Base-by-base conservation (phyloP, 176 grass and related monocot genomes). In the Aegilops speltoides region DNA sequence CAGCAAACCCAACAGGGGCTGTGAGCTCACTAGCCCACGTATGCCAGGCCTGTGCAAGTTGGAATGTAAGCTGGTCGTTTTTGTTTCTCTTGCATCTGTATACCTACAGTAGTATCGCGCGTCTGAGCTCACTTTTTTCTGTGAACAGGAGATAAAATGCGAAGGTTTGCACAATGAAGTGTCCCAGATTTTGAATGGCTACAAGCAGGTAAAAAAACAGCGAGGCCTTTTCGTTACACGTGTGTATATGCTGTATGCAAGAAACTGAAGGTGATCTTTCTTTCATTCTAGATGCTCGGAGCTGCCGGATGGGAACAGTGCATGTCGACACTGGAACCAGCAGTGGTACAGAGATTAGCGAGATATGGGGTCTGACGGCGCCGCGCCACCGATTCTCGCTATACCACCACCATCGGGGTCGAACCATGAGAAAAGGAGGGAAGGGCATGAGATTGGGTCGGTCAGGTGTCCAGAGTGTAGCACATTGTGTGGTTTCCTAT, bases 21-120 rank as follows among this genome's bases (percentile, higher is more conserved):
- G 82, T 91, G 60, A 85, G 82, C 76, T 98, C 94, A 16, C 85
- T 98, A 54, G 90, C 70, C 68, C 80, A 91, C 76, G 84, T 98
- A 37, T 96, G 94, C 87, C 89, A 88, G 86, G 97, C 97, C 80
- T 88, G 89, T 81, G 97, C 97, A 32, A 98, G 97, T 81, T 98
- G 97, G 97, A 89, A 86, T 67, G 97, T 96, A 87, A 91, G 93
- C 69, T 86, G 11, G 23, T 5, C 22, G 40, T 79, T 86, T 45
- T 2, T 56, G 1, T 12, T 85, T 43, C 7, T 54, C 1, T 37
- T 52, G 26, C 10, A 80, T 84, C 59, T 38, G 20, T 24, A 66
- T 68, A 20, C 37, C 6, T 9, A 14, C 5, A 19, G 22, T n/a
- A 73, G 23, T 68, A 13, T 60, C 29, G 24, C 31, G 16, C 46